These are phyloP conservation scores for Diplodia intermedia DNA, from an alignment of 2,329 filamentous ascomycete species.

Conservation along the genomic window DNA sequence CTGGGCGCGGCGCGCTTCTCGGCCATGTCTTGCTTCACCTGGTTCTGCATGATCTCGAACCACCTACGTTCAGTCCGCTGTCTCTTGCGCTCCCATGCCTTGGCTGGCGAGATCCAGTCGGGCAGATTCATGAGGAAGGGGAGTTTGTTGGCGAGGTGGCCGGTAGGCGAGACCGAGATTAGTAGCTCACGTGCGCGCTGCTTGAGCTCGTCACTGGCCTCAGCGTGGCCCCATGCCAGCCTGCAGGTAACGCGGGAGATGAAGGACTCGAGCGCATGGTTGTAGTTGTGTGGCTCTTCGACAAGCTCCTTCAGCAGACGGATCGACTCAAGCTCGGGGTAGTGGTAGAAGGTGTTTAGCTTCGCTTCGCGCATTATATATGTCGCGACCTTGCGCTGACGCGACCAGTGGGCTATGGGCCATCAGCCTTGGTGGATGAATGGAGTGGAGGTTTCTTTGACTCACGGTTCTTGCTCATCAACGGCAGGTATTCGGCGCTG, in stretches of 20 bases:
- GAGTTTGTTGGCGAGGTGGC: constrained; percentile 55
- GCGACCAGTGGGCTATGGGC: constrained; percentile 47
- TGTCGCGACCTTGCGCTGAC: constrained; percentile 55
- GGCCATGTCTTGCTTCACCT: constrained; percentile 47
- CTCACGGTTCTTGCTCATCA: constrained; percentile 54
- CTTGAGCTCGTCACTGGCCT: constrained; percentile 55
- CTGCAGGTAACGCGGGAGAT: constrained; percentile 56
- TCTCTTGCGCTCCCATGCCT: constrained; percentile 55
- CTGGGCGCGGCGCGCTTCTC: constrained; percentile 47
- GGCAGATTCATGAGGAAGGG: constrained; percentile 55
- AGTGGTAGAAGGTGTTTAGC: constrained; percentile 50
- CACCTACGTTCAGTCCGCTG: constrained; percentile 53
- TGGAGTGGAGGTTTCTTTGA: background rate
- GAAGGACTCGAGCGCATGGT: constrained; percentile 54
- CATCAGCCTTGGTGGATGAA: constrained; percentile 35
- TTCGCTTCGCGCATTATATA: constrained; percentile 55
- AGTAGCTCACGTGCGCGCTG: constrained; percentile 56
- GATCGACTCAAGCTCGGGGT: constrained; percentile 54
- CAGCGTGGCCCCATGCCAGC: constrained; percentile 55
- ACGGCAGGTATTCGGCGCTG: constrained; percentile 54
- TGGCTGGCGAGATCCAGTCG: constrained; percentile 51
- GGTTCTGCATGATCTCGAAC: constrained; percentile 54
- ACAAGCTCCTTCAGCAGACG: constrained; percentile 55
- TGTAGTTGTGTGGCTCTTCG: constrained; percentile 52
- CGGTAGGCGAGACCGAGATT: constrained; percentile 55